Conservation (phyloP, 2,329 filamentous ascomycete genomes). For the Atkinsonella texensis region DNA sequence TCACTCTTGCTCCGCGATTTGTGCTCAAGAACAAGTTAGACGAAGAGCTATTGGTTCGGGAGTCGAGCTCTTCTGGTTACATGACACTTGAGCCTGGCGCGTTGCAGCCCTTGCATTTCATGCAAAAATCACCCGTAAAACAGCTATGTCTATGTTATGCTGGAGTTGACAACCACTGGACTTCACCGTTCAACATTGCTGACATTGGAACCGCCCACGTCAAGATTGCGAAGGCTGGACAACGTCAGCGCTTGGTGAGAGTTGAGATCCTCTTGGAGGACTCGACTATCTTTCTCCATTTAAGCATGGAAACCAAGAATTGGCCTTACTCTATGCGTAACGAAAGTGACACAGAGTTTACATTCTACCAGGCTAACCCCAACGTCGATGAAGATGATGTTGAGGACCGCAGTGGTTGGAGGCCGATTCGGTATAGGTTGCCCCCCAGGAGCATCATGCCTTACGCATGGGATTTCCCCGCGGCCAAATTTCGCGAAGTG, state of each 20-base stretch:
- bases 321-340: slow-evolving; percentile 99
- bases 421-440: slow-evolving; percentile 80
- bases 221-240: slow-evolving; percentile 82
- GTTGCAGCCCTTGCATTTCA: slow-evolving; percentile 76
- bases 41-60: slow-evolving; percentile 80
- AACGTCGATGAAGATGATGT: slow-evolving; percentile 83
- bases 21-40: slow-evolving; percentile 86
- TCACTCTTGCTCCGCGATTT: slow-evolving; percentile 85
- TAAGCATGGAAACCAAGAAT: slow-evolving; percentile 82
- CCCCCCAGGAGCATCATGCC: slow-evolving; percentile 97
- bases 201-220: slow-evolving; percentile 87
- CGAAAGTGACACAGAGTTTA: slow-evolving; percentile 91
- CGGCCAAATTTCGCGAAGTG: slow-evolving; percentile 90
- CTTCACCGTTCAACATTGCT: slow-evolving; percentile 93
- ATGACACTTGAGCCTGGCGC: slow-evolving; percentile 68
- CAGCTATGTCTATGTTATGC: slow-evolving; percentile 89
- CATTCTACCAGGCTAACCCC: slow-evolving; percentile 91
- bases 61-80: slow-evolving; percentile 81
- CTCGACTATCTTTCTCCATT: slow-evolving; percentile 84
- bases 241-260: slow-evolving; percentile 77
- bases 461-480: slow-evolving; percentile 98
- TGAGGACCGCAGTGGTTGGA: slow-evolving; percentile 78
- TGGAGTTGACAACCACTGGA: slow-evolving; percentile 94
- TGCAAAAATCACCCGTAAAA: slow-evolving; percentile 72
- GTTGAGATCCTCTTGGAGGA: slow-evolving; percentile 86